A percentile compares a stretch with the other conserved stretches of the same genome.
Evolutionary conservation across 2,329 filamentous ascomycete genomes (phyloP).

Genomic region (Colletotrichum aenigma): DNA sequence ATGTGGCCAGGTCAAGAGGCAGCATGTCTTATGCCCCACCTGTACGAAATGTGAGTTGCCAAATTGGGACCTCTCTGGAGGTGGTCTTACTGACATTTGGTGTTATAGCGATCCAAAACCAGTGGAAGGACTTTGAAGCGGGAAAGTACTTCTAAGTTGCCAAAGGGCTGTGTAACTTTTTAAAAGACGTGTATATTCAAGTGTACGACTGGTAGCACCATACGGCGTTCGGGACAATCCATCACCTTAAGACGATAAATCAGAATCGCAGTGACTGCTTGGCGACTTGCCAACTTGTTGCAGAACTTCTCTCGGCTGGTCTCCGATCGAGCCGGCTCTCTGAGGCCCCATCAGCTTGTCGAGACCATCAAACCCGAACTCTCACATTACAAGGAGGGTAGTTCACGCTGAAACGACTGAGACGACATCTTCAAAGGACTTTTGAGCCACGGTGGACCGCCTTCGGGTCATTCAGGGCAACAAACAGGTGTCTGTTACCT

Average conservation of each 20-base stretch:
- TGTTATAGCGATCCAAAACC: constrained; percentile 47
- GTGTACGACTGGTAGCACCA: constrained; percentile 24
- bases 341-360: not conserved
- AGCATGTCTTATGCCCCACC: constrained; percentile 85
- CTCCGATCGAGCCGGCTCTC: not conserved
- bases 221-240: constrained; percentile 18
- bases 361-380: not conserved
- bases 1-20: constrained; percentile 86
- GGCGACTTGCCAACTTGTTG: not conserved
- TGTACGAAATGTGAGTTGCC: constrained; percentile 77
- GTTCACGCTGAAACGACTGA: not conserved
- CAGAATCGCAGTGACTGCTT: not conserved
- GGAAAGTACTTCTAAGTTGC: constrained; percentile 34
- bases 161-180: constrained; percentile 2
- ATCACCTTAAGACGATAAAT: not conserved
- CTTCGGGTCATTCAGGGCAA: not conserved
- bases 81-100: constrained; percentile 18
- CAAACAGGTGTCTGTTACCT: not conserved
- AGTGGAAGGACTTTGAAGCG: constrained; percentile 45
- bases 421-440: not conserved
- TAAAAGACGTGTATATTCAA: constrained; percentile 31
- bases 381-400: not conserved
- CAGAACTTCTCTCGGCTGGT: not conserved
- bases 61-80: not conserved
- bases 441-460: not conserved